Conservation (phyloP, 2,329 filamentous ascomycete genomes). For the Neonectria hederae region DNA sequence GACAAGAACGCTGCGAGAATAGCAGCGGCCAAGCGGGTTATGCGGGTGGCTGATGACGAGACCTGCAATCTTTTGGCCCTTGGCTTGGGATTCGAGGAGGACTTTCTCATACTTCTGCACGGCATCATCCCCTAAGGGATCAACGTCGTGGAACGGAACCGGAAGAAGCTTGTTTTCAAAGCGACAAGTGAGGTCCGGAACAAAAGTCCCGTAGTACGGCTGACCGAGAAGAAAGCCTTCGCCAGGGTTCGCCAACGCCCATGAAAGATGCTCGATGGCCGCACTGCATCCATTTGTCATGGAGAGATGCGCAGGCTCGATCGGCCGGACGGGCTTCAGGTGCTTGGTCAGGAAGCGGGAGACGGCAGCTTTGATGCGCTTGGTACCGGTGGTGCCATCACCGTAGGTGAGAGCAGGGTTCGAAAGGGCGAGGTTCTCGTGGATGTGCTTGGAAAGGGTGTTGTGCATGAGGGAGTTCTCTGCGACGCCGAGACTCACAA, state of each 20-base stretch:
- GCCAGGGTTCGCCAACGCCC: constrained; percentile 52
- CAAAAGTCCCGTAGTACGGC: constrained; percentile 60
- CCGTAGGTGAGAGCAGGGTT: constrained; percentile 52
- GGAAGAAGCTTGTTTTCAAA: constrained; percentile 53
- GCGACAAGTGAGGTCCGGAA: constrained; percentile 55
- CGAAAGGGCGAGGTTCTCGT: constrained; percentile 48
- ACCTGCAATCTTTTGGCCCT: constrained; percentile 54
- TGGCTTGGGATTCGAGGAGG: constrained; percentile 49
- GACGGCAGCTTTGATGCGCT: constrained; percentile 45
- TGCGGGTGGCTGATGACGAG: constrained; percentile 63
- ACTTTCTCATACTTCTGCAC: constrained; percentile 57
- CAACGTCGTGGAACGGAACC: constrained; percentile 54
- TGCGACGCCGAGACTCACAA: constrained; percentile 60
- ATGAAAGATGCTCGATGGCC: constrained; percentile 53
- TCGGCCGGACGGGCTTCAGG: constrained; percentile 41
- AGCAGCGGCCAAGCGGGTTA: constrained; percentile 62
- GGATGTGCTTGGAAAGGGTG: constrained; percentile 52
- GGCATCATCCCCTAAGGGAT: constrained; percentile 54
- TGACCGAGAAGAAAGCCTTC: constrained; percentile 53
- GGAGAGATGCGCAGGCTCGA: constrained; percentile 48
- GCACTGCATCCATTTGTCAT: constrained; percentile 54
- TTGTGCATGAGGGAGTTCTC: constrained; percentile 64
- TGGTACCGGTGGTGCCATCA: constrained; percentile 52
- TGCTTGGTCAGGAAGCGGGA: constrained; percentile 49
- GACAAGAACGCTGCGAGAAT: constrained; percentile 51